These are phyloP conservation scores for Cercis canadensis DNA, from an alignment of 306 rosid genomes.

Conservation along the genomic window DNA sequence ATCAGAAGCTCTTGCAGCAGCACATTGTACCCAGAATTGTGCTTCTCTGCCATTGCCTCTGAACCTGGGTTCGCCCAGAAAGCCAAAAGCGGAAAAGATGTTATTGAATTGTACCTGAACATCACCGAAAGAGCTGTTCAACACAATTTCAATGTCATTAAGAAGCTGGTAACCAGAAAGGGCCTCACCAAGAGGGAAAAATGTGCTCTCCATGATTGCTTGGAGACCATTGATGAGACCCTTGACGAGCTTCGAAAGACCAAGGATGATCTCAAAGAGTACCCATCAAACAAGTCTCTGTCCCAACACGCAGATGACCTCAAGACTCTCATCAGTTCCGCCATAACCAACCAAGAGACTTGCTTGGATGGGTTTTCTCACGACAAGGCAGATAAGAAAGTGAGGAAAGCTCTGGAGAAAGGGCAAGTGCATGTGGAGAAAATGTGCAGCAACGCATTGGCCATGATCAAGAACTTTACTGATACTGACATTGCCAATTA, in stretches of 20 bases:
- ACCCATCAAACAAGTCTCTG: slow-evolving; percentile 59
- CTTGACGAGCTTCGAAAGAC: slow-evolving; percentile 64
- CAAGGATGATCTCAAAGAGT: slow-evolving; percentile 40
- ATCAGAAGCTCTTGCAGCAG: slow-evolving; percentile 61
- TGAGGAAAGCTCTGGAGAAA: slow-evolving; percentile 46
- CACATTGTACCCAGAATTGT: slow-evolving; percentile 75
- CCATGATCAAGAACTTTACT: slow-evolving; percentile 81
- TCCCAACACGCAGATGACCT: slow-evolving; percentile 71
- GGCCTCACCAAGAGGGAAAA: slow-evolving; percentile 59
- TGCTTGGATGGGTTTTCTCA: slow-evolving; percentile 90
- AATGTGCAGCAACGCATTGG: slow-evolving; percentile 81
- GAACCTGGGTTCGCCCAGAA: slow-evolving; percentile 42
- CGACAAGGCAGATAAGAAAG: slow-evolving; percentile 50
- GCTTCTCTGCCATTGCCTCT: slow-evolving; percentile 63
- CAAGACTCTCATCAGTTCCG: slow-evolving; percentile 68
- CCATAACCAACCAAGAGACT: slow-evolving; percentile 87
- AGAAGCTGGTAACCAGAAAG: slow-evolving; percentile 37
- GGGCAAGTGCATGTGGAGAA: slow-evolving; percentile 66
- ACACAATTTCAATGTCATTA: slow-evolving; percentile 49
- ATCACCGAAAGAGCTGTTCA: slow-evolving; percentile 53
- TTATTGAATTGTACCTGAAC: slow-evolving; percentile 53
- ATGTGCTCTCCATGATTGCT: slow-evolving; percentile 71
- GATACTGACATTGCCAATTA: slow-evolving; percentile 60
- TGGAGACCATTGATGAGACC: slow-evolving; percentile 68
- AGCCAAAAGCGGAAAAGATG: slow-evolving; percentile 51